Base-by-base conservation (phyloP, 768 basidiomycete species). In the Artomyces pyxidatus region DNA sequence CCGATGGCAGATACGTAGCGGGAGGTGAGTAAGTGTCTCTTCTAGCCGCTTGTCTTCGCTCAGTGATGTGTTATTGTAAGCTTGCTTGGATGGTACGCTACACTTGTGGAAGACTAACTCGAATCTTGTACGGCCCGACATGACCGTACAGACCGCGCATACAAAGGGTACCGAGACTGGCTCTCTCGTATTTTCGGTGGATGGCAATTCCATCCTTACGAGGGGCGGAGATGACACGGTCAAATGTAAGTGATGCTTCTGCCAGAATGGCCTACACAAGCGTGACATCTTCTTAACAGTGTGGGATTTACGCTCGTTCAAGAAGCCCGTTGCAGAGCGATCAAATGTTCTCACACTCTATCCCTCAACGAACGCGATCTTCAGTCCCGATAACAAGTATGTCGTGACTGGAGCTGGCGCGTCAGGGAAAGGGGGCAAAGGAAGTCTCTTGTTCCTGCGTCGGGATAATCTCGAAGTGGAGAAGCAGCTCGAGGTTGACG, bases 141-240 rank as follows among this genome's bases (percentile, higher is more conserved):
- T 86, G 73, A 77, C 81, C 4, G 77, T 88, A 40, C 93, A 97
- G 62, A 83, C 78, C 30, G 95, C 95, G 4, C 96, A 98, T 63
- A 68, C 67, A 27, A 96, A 91, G 66, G 81, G 78, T 30, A 88
- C 84, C 1, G 90, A 93, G 59, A 91, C 85, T 2, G 90, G 92
- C 6, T 88, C 89, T 0, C 60, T 98, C 39, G 78, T 80, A 11
- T 98, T 96, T 63, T 89, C 91, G 8, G 76, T 92, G 42, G 96
- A 99, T 60, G 88, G 88, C 1, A 73, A 76, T 51, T 88, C 87
- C 19, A 67, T 98, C 27, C 75, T 92, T 49, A 94, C 91, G 6
- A 74, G 96, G 59, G 93, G 95, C 35, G 91, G 88, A 1, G 96
- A 99, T 68, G 86, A 94, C 62, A 95, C 92, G 2, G 85, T 97